Evolutionary conservation across 139 green algal genomes (phyloP), one percentile per base, ranked within the genome.

Genomic region (Picochlorum sp.): DNA sequence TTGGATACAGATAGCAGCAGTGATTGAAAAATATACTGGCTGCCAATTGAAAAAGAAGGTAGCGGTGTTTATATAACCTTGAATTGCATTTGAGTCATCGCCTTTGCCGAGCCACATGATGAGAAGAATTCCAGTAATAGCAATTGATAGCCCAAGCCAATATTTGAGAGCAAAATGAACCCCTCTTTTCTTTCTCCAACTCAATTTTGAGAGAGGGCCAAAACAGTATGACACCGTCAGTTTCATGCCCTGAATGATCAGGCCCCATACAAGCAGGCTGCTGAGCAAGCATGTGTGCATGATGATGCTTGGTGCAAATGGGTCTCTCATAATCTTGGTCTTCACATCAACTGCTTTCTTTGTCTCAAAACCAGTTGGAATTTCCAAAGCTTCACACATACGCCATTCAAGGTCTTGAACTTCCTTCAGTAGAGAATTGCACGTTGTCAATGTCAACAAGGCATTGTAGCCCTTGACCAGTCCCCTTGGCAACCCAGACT

Each of bases 1-100:
- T 21, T 72, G 66, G 16, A 72, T 52, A 52, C 66, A 72, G 38
- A 72, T 72, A 21, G 66, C 66, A 7, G 57, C 44, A 10, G 66
- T 72, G 23, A 72, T 67, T 21, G 14, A 61, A 15, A 62, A 49
- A 14, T 72, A 72, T n/a, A 72, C 54, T 30, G 66, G 66, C 26
- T 67, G 57, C 66, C 66, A 72, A 11, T 50, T n/a, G 5, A 60
- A 21, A 57, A 67, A 72, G 57, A 67, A 67, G 9, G 50, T 6
- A 5, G 16, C 16, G 2, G 57, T 52, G 6, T 58, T 20, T 14
- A 21, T 3, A 8, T 54, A 44, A 5, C 62, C 38, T 45, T 47
- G 13, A 0, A 72, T 1, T 6, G 66, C 2, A 10, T n/a, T 20
- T 10, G 6, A 8, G 26, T 56, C 57, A 13, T 54, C 47, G 1